Percentiles rank a stretch among this genome's conserved stretches.
Conservation (phyloP, 306 rosid genomes). For the Phaseolus lunatus region DNA sequence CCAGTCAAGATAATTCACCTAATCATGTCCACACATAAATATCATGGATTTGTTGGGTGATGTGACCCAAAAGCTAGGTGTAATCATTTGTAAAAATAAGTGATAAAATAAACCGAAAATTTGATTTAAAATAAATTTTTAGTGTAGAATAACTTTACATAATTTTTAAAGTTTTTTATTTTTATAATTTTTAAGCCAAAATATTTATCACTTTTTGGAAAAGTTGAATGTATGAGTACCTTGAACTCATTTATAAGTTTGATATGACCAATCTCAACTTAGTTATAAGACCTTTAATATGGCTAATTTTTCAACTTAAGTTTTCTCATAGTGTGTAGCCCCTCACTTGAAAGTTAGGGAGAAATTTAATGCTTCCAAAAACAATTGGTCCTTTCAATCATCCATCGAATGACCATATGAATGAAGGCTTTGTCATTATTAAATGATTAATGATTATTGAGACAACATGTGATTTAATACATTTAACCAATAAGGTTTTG, state of each 20-base stretch:
- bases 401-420: not conserved
- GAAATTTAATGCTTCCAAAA: conserved; percentile 2
- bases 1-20: not conserved
- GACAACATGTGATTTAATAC: not conserved
- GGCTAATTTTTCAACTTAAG: not conserved
- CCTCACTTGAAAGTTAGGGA: not conserved
- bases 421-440: not conserved
- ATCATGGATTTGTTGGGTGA: not conserved
- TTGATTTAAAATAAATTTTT: too few relatives aligned
- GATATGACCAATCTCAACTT: conserved; percentile 2
- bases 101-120: too few relatives aligned
- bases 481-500: not conserved
- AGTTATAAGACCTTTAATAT: not conserved
- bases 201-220: not conserved
- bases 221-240: not conserved
- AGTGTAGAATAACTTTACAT: too few relatives aligned
- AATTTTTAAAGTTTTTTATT: too few relatives aligned
- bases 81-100: not conserved
- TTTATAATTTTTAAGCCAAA: not conserved
- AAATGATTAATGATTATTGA: not conserved
- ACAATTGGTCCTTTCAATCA: not conserved
- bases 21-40: not conserved
- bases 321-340: not conserved
- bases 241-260: not conserved
- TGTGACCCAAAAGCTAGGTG: not conserved